Base-by-base conservation (phyloP, 164 flowering plant species). In the Echeveria elegans region DNA sequence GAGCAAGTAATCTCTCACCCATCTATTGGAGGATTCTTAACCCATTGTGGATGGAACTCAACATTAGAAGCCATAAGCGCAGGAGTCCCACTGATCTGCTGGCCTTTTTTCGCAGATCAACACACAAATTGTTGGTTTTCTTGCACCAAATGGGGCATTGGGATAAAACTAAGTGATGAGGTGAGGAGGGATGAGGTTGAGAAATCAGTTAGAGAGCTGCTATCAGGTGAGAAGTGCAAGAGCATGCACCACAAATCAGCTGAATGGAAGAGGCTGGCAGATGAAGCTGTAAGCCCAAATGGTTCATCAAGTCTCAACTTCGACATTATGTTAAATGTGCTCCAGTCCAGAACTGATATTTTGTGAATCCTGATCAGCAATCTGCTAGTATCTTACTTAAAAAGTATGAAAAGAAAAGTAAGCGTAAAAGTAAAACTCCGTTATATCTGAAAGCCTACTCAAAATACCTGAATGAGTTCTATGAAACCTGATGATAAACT, bases 21-120 rank as follows among this genome's bases (percentile, higher is more conserved):
- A 8, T 36, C 38, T 36, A 36, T 36, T 36, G 38, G 38, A 36
- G 38, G 38, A 36, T 36, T 36, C 38, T 36, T 36, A 36, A 36
- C 38, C 38, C 0, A 70, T 45, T 40, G 79, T 82, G 0, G 38
- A 75, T 4, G 81, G 38, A 36, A 36, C 38, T 36, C 38, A 36
- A 36, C 38, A 36, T 10, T 36, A 1, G 38, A 36, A 36, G 38
- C 38, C 9, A 36, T 36, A 36, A 36, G 38, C 38, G 38, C 38
- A 10, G 38, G 38, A 36, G 38, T 36, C 6, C 38, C 38, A 36
- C 6, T 36, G 38, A 36, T 36, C 9, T 36, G 38, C 38, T 36
- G 38, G 38, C 38, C 38, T 36, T 36, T 36, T 36, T 36, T 36
- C n/a, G 64, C 64, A 31, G 36, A 61, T 1, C 31, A 61, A 26